Evolutionary conservation across 495 filamentous ascomycete genomes (phyloP).

Genomic region (Pseudoneurospora amorphoporcata): DNA sequence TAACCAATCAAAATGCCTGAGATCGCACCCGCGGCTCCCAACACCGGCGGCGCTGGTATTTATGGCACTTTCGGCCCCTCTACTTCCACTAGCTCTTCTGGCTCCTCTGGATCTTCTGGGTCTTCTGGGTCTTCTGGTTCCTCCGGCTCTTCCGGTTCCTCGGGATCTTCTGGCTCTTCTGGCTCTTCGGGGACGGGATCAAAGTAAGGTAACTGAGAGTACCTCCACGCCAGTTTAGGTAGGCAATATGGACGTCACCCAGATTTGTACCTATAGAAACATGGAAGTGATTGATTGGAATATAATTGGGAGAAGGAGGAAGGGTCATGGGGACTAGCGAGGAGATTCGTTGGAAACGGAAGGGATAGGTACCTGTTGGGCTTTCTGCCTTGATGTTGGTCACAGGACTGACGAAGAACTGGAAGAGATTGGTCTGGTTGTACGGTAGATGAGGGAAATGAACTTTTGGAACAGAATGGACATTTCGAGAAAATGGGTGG

Average conservation of each 20-base stretch:
- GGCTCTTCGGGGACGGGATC: not conserved
- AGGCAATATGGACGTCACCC: too few relatives aligned
- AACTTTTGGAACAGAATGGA: not conserved
- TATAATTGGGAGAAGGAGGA: not conserved
- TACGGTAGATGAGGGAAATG: not conserved
- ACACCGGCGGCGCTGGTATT: not conserved
- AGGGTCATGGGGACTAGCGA: rapidly evolving
- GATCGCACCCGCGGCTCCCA: not conserved
- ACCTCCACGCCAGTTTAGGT: not conserved
- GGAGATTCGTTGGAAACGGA: not conserved
- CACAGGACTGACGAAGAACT: not conserved
- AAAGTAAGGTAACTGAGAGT: not conserved
- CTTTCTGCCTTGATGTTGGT: not conserved
- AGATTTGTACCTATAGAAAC: too few relatives aligned
- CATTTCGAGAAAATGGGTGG: not conserved
- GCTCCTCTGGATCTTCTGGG: rapidly evolving
- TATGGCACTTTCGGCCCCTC: not conserved
- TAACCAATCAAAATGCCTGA: not conserved
- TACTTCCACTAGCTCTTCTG: not conserved
- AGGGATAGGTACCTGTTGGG: not conserved
- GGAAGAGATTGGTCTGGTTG: not conserved
- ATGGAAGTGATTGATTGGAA: not conserved
- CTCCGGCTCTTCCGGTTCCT: too few relatives aligned
- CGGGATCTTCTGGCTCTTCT: not conserved
- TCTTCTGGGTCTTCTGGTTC: not conserved